Percentiles rank a stretch among this genome's conserved stretches.
phyloP scores from a whole-genome alignment of 345 rosid species.

The Salix viminalis region DNA sequence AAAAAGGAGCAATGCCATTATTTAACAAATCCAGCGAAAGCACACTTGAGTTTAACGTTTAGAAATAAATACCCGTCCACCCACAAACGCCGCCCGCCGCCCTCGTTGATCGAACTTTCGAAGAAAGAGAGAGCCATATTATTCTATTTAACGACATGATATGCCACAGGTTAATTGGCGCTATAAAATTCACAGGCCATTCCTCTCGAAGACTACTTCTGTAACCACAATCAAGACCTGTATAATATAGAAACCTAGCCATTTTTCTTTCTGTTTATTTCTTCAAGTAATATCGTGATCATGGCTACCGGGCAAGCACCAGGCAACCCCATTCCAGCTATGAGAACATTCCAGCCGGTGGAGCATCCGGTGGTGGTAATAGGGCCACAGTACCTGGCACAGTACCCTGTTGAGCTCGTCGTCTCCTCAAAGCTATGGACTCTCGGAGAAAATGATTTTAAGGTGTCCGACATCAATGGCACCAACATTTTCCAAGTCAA shows the following conservation, averaged over 20 bases:
- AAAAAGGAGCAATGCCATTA: too few species aligned
- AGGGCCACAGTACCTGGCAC: slow-evolving; percentile 24
- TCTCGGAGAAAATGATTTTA: slow-evolving; percentile 18
- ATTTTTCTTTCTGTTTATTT: not conserved
- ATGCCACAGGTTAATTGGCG: too few species aligned
- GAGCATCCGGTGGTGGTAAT: slow-evolving; percentile 30
- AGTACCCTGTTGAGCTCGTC: slow-evolving; percentile 25
- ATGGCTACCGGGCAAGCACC: slow-evolving; percentile 3
- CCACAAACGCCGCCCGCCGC: too few species aligned
- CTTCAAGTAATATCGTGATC: not conserved
- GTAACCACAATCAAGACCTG: not conserved
- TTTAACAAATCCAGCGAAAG: too few species aligned
- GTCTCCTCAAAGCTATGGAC: slow-evolving; percentile 14
- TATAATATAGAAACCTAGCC: not conserved
- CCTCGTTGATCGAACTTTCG: too few species aligned
- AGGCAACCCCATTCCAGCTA: slow-evolving; percentile 15
- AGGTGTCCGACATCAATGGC: slow-evolving; percentile 28
- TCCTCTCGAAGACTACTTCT: not conserved
- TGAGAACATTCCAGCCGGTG: slow-evolving; percentile 2
- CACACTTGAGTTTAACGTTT: too few species aligned
- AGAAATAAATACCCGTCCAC: too few species aligned
- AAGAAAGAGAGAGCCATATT: too few species aligned
- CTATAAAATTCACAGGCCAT: not conserved
- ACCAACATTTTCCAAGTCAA: slow-evolving; percentile 27
- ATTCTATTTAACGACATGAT: too few species aligned